These are phyloP conservation scores for Penicillium psychrofluorescens DNA, from an alignment of 495 filamentous ascomycete genomes.

Conservation along the genomic window DNA sequence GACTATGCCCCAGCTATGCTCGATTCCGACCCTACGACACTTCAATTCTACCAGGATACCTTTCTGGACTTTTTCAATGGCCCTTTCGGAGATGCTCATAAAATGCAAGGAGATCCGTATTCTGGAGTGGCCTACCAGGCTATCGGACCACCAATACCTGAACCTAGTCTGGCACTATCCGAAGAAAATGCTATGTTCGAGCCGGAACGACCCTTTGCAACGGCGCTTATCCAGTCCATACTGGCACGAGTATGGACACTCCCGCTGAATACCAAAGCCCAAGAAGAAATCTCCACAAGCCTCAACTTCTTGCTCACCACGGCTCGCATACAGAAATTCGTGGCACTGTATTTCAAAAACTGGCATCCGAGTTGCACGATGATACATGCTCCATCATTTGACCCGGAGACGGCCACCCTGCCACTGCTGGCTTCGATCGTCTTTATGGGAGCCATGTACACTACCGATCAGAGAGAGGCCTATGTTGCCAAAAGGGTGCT, in stretches of 20 bases:
- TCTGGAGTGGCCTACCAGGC: slow-evolving; percentile 10
- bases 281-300: slow-evolving; percentile 32
- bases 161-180: slow-evolving; percentile 11
- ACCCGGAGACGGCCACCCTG: slow-evolving; percentile 26
- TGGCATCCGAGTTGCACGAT: slow-evolving; percentile 42
- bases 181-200: slow-evolving; percentile 19
- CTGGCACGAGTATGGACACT: slow-evolving; percentile 28
- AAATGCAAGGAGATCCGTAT: slow-evolving; percentile 16
- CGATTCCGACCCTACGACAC: slow-evolving; percentile 16
- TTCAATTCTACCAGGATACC: slow-evolving; percentile 32
- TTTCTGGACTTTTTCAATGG: slow-evolving; percentile 38
- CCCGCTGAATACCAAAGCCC: slow-evolving; percentile 27
- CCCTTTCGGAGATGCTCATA: slow-evolving; percentile 28
- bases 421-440: slow-evolving; percentile 31
- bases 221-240: slow-evolving; percentile 31
- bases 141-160: slow-evolving; percentile 8
- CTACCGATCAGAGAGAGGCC: slow-evolving; percentile 28
- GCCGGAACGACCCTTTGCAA: slow-evolving; percentile 29
- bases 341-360: slow-evolving; percentile 35
- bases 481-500: slow-evolving; percentile 32
- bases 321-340: slow-evolving; percentile 33
- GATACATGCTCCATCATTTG: slow-evolving; percentile 32
- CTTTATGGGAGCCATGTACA: slow-evolving; percentile 45
- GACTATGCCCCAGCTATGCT: slow-evolving; percentile 14
- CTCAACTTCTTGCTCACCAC: slow-evolving; percentile 36